Conservation (phyloP, 345 rosid species). For the Bretschneidera sinensis region DNA sequence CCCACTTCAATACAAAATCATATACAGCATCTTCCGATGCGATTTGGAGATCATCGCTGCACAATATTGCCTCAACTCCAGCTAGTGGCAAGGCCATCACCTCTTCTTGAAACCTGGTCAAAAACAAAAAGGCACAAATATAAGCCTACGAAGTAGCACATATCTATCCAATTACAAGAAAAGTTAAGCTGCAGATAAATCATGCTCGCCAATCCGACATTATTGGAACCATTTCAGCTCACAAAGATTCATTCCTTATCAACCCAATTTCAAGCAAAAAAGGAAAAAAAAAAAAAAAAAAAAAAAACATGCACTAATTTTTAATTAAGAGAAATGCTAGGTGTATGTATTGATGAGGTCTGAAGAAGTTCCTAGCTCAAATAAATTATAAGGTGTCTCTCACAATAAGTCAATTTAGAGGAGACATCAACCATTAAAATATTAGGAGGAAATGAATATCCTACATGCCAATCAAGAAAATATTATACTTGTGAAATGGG, state of each 20-base stretch:
- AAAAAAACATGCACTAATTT: neutral
- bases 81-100: conserved; percentile 88
- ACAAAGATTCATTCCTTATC: neutral
- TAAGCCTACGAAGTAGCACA: conserved; percentile 1
- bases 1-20: conserved; percentile 93
- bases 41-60: conserved; percentile 90
- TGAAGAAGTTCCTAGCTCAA: neutral
- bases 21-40: conserved; percentile 98
- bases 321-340: neutral
- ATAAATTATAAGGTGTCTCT: neutral
- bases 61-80: conserved; percentile 87
- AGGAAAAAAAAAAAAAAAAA: neutral
- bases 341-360: neutral
- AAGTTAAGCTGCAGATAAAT: neutral
- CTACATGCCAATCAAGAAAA: conserved; percentile 7
- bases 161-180: neutral
- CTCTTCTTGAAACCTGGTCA: conserved; percentile 81
- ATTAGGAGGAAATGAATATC: neutral
- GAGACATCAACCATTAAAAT: neutral
- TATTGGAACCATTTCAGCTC: neutral
- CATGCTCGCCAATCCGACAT: neutral
- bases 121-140: conserved; percentile 3
- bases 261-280: neutral
- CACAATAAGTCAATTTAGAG: neutral
- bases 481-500: neutral